Conservation (phyloP, 2,329 filamentous ascomycete species). For the Penicillium sp. region DNA sequence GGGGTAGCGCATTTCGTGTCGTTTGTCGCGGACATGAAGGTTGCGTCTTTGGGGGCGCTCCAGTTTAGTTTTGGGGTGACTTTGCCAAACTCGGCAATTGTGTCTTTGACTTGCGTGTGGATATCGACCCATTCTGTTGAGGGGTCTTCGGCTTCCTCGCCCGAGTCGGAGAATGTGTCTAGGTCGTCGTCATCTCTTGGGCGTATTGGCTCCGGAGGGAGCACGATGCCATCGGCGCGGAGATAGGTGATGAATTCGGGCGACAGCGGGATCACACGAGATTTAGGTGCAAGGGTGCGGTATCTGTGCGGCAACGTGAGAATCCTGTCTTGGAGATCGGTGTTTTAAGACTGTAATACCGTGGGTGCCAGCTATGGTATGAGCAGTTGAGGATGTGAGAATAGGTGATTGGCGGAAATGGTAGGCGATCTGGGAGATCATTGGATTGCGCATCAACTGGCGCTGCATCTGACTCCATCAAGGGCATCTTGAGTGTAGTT, state of each 20-base stretch:
- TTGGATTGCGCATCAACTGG: slow-evolving; percentile 15
- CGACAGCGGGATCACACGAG: slow-evolving; percentile 77
- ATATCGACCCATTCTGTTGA: slow-evolving; percentile 65
- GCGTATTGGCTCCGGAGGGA: slow-evolving; percentile 55
- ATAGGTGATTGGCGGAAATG: slow-evolving; percentile 80
- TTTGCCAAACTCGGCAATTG: slow-evolving; percentile 76
- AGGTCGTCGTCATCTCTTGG: slow-evolving; percentile 47
- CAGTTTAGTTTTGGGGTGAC: slow-evolving; percentile 95
- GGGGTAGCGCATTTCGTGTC: slow-evolving; percentile 86
- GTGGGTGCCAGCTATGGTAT: slow-evolving; percentile 87
- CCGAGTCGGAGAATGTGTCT: slow-evolving; percentile 54
- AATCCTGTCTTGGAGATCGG: neutral
- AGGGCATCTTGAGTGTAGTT: slow-evolving; percentile 26
- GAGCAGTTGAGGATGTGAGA: slow-evolving; percentile 93
- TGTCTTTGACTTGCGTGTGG: slow-evolving; percentile 73
- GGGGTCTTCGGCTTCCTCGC: slow-evolving; percentile 59
- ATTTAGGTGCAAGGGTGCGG: slow-evolving; percentile 78
- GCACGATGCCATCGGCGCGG: slow-evolving; percentile 85
- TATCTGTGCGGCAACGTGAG: slow-evolving; percentile 56
- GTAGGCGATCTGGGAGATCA: slow-evolving; percentile 44
- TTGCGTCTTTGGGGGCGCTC: slow-evolving; percentile 94
- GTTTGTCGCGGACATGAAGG: slow-evolving; percentile 85
- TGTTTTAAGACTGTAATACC: slow-evolving; percentile 47
- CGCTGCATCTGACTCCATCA: slow-evolving; percentile 22
- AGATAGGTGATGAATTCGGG: slow-evolving; percentile 80